Conservation (phyloP, 108 stramenopile species). For the Skeletonema menzelii region DNA sequence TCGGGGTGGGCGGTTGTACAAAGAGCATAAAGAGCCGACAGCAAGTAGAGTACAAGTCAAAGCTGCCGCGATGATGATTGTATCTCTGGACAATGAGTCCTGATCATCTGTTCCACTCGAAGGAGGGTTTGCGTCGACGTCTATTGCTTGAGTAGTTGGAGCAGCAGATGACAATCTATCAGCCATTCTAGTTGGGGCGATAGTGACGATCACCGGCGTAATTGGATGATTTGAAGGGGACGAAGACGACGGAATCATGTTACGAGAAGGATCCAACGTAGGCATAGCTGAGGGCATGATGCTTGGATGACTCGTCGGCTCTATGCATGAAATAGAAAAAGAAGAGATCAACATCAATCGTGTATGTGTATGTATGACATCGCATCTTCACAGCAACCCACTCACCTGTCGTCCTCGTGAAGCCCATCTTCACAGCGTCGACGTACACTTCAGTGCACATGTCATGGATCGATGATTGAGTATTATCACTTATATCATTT, state of each 20-base stretch:
- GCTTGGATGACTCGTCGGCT: neutral
- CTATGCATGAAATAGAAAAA: neutral
- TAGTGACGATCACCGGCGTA: neutral
- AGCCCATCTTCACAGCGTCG: constrained; percentile 19
- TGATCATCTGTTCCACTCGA: neutral
- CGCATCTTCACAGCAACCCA: neutral
- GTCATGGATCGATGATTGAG: neutral
- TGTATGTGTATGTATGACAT: neutral
- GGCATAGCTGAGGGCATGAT: neutral
- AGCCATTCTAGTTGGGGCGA: neutral
- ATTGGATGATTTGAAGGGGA: constrained; percentile 7
- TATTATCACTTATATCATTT: neutral
- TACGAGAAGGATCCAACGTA: neutral
- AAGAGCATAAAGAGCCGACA: neutral
- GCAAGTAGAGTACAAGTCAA: neutral
- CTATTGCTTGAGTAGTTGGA: neutral
- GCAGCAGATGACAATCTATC: neutral
- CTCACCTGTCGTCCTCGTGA: constrained; percentile 26
- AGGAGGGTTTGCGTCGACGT: neutral
- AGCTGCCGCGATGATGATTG: neutral
- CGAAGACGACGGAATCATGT: neutral
- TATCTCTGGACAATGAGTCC: neutral
- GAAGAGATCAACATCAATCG: neutral
- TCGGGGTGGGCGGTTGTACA: neutral
- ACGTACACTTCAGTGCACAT: constrained; percentile 19